Base-by-base conservation (phyloP, 2,329 filamentous ascomycete species). In the Ascochyta viciae-villosae region DNA sequence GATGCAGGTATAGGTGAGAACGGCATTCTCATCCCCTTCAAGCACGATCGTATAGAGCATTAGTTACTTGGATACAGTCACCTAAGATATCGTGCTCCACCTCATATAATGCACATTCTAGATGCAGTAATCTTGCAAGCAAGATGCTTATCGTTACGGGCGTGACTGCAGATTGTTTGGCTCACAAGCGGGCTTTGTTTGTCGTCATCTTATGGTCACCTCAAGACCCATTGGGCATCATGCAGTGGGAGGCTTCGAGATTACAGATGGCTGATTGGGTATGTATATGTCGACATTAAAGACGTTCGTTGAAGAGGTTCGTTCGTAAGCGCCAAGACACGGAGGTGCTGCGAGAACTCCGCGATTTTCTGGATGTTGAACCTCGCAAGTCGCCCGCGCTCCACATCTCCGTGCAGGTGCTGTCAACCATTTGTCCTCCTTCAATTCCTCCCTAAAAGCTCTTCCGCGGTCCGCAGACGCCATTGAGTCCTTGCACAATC, bases 341-440 rank as follows among this genome's bases (percentile, higher is more conserved):
- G 47, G 53, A 56, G 47, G 35, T 48, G 41, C 35, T 48, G 37
- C 35, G 33, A 26, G 22, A 55, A 41, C 53, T 55, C 53, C 53
- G 53, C 53, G 53, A 56, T 56, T 56, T 56, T 56, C 53, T 51
- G 31, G 43, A 56, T 42, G 27, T 2, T 44, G 34, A 39, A 44
- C 48, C 43, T 39, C 42, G 33, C 42, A 29, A 16, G 40, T 29
- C 24, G 15, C 26, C 39, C n/a, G 24, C 27, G 23, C 33, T 58
- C 37, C 41, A 61, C 29, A 50, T 59, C 44, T 19, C 33, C 40
- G 19, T 43, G 26, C 24, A 47, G 43, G 40, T 43, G 47, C 38
- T 34, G 26, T 46, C 31, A 13, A 41, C 38, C 42, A 19, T 45
- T 39, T 31, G 43, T 22, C 33, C 27, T 34, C 54, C 44, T 19